These are phyloP conservation scores for Sarocladium strictum DNA, from an alignment of 2,329 filamentous ascomycete genomes.

Conservation along the genomic window DNA sequence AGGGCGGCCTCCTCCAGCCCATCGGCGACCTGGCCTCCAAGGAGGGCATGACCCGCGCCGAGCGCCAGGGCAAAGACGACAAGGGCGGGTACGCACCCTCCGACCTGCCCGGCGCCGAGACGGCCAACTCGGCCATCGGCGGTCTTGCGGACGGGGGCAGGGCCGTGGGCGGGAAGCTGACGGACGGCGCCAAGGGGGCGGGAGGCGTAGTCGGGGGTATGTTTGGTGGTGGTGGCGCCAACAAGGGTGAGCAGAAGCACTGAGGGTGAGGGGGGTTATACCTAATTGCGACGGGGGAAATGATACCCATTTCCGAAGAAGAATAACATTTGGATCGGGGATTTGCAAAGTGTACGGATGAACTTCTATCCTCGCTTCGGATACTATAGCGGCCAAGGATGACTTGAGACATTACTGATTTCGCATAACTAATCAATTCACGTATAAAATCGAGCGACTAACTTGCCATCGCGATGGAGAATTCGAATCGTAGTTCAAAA, in stretches of 20 bases:
- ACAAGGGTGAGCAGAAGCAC: constrained; percentile 16
- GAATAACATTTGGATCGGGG: no score
- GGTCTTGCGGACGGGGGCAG: constrained; percentile 25
- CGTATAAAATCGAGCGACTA: no score
- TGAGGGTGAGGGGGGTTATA: no score
- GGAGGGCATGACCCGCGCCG: constrained; percentile 60
- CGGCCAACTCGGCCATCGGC: constrained; percentile 20
- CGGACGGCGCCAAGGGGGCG: constrained; percentile 23
- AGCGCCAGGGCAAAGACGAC: constrained; percentile 59
- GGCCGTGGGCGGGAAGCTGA: constrained; percentile 19
- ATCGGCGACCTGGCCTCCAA: constrained; percentile 56
- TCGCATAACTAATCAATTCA: no score
- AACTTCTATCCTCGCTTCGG: no score
- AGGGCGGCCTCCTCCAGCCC: constrained; percentile 61
- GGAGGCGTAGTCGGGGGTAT: constrained; percentile 27
- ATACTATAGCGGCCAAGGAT: no score
- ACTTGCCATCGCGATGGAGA: no score
- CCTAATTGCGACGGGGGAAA: no score
- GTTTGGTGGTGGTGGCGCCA: constrained; percentile 24
- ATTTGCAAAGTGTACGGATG: no score
- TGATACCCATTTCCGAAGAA: no score
- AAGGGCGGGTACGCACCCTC: constrained; percentile 40
- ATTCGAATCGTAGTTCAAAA: no score
- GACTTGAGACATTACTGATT: no score
- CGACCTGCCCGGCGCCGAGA: constrained; percentile 22